Base-by-base conservation (phyloP, 805 yeast genomes). In the Candida nanaspora region DNA sequence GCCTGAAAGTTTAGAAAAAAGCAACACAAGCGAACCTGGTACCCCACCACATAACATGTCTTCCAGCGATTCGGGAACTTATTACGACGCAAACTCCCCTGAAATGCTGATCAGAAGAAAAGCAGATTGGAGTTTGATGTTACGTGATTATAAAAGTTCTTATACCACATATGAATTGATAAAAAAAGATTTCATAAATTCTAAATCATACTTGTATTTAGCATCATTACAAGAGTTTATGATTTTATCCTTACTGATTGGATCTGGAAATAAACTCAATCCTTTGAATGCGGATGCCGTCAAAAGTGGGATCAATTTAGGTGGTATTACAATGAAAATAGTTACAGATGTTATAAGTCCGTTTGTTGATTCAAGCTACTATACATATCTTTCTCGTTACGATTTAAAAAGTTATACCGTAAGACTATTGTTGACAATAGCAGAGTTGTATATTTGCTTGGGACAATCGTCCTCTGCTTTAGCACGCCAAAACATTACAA, bases 221-320 rank as follows among this genome's bases (percentile, higher is more conserved):
- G 95, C 96, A 0, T 78, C 94, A 0, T 69, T 83, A n/a, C 88
- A 89, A 48, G 96, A 91, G 59, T 85, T 87, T 83, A 80, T 86
- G 50, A 84, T 89, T 0, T 67, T 81, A 1, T 77, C 94, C 1
- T 65, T 82, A 21, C 61, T 89, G 4, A 68, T 91, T 61, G 88
- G 69, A 5, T 53, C 66, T 11, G 67, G 68, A 43, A 70, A 66
- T 45, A 73, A 70, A 27, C 54, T 71, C 23, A 69, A 68, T 41
- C 76, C 77, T 3, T 41, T 71, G 21, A 51, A 52, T n/a, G 34
- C 21, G 4, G 29, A 39, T 23, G 27, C 44, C 6, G 36, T 45
- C 2, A 42, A 43, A 1, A 68, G 70, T 2, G 69, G 66, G 46
- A 59, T 13, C 9, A 55, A 68, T 64, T 46, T 59, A 50, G 50